A percentile compares a stretch with the other conserved stretches of the same genome.
Evolutionary conservation across 371 early-diverging fungal genomes (phyloP).

Genomic region (Fennellomyces sp.): DNA sequence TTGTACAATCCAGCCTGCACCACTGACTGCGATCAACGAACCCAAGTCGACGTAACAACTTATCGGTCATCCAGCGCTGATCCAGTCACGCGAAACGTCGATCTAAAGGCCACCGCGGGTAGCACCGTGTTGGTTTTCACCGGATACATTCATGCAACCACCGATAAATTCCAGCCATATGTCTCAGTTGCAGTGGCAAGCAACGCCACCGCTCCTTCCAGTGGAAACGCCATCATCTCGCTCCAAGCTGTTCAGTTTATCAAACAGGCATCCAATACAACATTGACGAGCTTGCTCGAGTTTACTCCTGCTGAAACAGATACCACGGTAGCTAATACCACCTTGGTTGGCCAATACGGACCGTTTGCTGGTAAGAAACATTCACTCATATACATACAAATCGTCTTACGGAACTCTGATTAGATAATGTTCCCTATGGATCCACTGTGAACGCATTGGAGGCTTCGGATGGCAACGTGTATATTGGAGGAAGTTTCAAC

Average conservation of each 20-base stretch:
- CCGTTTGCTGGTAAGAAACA: conserved; percentile 9
- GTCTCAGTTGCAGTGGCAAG: conserved; percentile 37
- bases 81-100: conserved; percentile 4
- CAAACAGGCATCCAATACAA: conserved; percentile 41
- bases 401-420: not conserved
- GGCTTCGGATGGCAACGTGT: conserved; percentile 26
- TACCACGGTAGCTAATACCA: conserved; percentile 2
- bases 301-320: conserved; percentile 20
- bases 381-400: not conserved
- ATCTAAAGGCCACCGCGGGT: conserved; percentile 26
- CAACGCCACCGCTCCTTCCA: conserved; percentile 21
- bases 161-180: conserved; percentile 48
- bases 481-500: conserved; percentile 41
- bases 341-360: conserved; percentile 7
- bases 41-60: conserved; percentile 39
- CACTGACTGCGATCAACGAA: conserved; percentile 49
- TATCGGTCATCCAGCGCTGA: conserved; percentile 16
- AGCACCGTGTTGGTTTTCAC: conserved; percentile 42
- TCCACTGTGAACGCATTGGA: conserved; percentile 43
- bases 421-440: conserved; percentile 44
- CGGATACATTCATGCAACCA: conserved; percentile 50
- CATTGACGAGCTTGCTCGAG: conserved; percentile 31
- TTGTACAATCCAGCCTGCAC: conserved; percentile 66
- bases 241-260: conserved; percentile 60
- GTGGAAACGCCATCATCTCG: conserved; percentile 34